Evolutionary conservation across 305 asterid genomes (phyloP).

Genomic region (Rubia tinctorum): DNA sequence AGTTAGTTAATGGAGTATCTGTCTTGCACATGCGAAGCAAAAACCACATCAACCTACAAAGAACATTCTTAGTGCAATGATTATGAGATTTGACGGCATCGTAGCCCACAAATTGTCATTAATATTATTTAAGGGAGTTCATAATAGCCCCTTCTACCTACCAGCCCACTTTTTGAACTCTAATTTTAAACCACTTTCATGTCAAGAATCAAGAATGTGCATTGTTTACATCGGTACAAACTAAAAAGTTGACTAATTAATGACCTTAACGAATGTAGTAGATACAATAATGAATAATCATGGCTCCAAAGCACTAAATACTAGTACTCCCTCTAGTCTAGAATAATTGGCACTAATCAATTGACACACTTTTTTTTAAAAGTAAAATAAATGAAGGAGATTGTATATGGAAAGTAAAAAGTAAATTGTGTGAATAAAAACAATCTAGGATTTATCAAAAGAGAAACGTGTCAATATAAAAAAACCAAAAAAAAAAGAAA

Average conservation of each 20-base stretch:
- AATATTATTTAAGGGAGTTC: neutral
- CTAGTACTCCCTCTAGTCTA: too few species aligned
- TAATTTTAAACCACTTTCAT: neutral
- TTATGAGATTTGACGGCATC: conserved; percentile 10
- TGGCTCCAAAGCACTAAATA: conserved; percentile 10
- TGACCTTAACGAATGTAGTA: neutral
- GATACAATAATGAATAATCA: conserved; percentile 10
- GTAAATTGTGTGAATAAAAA: too few species aligned
- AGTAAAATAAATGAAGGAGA: too few species aligned
- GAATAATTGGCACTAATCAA: too few species aligned
- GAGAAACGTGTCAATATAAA: too few species aligned
- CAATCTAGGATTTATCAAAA: too few species aligned
- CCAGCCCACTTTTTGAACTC: conserved; percentile 9
- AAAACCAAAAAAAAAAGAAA: too few species aligned
- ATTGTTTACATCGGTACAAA: neutral
- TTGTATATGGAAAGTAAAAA: too few species aligned
- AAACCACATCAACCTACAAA: neutral
- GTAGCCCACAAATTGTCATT: conserved; percentile 17
- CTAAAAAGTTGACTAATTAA: neutral
- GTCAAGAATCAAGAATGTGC: neutral
- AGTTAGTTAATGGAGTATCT: neutral
- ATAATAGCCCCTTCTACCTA: conserved; percentile 1
- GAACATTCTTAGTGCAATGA: conserved; percentile 2
- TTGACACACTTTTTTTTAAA: too few species aligned
- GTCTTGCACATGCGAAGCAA: conserved; percentile 7